Conservation (phyloP, 2,329 filamentous ascomycete species). For the Cordyceps militaris region DNA sequence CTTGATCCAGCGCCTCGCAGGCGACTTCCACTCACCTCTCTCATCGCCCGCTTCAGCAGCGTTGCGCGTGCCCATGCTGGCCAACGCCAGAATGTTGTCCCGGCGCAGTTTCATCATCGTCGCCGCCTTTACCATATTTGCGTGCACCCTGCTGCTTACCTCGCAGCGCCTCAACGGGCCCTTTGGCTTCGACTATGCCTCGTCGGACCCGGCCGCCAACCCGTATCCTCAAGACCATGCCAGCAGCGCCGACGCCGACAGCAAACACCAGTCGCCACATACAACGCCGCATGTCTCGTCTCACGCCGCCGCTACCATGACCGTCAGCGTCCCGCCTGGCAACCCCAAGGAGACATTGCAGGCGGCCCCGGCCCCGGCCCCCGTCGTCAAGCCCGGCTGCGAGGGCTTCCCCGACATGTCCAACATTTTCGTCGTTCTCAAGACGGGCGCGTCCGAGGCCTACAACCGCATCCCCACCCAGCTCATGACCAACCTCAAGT, state of each 20-base stretch:
- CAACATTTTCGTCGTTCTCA: slow-evolving; percentile 45
- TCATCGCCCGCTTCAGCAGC: background rate
- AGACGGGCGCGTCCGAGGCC: slow-evolving; percentile 50
- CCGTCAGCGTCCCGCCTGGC: background rate
- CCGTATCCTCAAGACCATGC: background rate
- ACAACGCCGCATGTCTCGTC: background rate
- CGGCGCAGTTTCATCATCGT: slow-evolving; percentile 23
- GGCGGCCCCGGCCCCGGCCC: background rate
- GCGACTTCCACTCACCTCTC: background rate
- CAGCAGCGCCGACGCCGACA: background rate
- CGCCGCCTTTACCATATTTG: slow-evolving; percentile 21
- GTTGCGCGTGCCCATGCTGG: slow-evolving; percentile 12
- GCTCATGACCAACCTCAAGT: slow-evolving; percentile 44
- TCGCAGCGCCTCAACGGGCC: slow-evolving; percentile 24
- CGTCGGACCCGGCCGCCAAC: background rate
- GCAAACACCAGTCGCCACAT: slow-evolving; percentile 2
- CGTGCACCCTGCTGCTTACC: slow-evolving; percentile 27
- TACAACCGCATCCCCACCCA: slow-evolving; percentile 47
- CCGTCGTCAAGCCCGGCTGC: slow-evolving; percentile 24
- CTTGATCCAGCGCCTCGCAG: background rate
- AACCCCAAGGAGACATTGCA: background rate
- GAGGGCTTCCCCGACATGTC: slow-evolving; percentile 36
- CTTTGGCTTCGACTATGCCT: slow-evolving; percentile 19
- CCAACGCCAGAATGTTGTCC: slow-evolving; percentile 21
- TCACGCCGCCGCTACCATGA: background rate